Base-by-base conservation (phyloP, 2,329 filamentous ascomycete species). In the Emergomyces pasteurianus region DNA sequence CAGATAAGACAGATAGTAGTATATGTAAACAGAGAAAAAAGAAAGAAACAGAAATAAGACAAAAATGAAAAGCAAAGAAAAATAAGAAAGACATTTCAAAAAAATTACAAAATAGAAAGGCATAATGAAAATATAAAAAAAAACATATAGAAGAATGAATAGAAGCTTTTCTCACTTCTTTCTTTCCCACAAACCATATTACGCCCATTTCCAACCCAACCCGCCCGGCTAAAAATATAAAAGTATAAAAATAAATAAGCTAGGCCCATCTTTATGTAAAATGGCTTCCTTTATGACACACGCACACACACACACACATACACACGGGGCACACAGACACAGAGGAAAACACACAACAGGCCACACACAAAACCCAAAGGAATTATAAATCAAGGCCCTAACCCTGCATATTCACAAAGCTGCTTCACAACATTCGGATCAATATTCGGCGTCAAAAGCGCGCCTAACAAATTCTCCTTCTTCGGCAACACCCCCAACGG, bases 341-440 rank as follows among this genome's bases (percentile, higher is more conserved):
- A n/a, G n/a, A n/a, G n/a, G n/a, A n/a, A n/a, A n/a, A n/a, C n/a
- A n/a, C n/a, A n/a, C n/a, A n/a, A n/a, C n/a, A n/a, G n/a, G n/a
- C n/a, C n/a, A n/a, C n/a, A n/a, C n/a, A n/a, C n/a, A n/a, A n/a
- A n/a, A n/a, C n/a, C n/a, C n/a, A 42, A 18, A 8, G 3, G 55
- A 53, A n/a, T 21, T n/a, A 3, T 31, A 34, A 21, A 26, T 38
- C 40, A 78, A 66, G 75, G 77, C 60, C 79, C 80, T 62, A 86
- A 71, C 53, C 76, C 79, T 52, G 83, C 82, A 74, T 84, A 88
- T 56, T 82, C 80, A 68, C 86, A 84, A 62, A 92, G 73, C 67
- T 90, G 84, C 68, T 84, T 84, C 63, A 92, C 74, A 66, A 91
- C 79, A 59, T 71, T 71, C 2, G 83, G 80, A 63, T 87, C 85